These are phyloP conservation scores for Sungouiozyma ichnusensis DNA, from an alignment of 805 yeast genomes.

Conservation along the genomic window DNA sequence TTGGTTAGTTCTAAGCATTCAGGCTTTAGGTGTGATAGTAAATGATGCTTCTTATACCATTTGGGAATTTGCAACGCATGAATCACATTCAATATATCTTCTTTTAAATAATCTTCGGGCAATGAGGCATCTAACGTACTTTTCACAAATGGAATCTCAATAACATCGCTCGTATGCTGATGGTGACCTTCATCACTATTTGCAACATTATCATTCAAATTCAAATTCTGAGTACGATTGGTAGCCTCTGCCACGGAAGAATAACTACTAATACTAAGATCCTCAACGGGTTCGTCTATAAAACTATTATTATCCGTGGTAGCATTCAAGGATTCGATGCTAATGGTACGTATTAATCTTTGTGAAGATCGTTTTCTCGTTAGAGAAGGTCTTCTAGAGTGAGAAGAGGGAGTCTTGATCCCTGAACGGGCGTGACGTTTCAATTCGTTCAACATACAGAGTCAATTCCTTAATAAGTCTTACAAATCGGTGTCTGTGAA, in stretches of 20 bases:
- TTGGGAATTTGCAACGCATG: slow-evolving; percentile 58
- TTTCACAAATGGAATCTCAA: slow-evolving; percentile 39
- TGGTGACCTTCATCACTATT: background rate
- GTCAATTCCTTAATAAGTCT: too few species aligned
- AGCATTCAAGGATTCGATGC: slow-evolving; percentile 11
- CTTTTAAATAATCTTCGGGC: slow-evolving; percentile 77
- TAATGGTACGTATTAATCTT: slow-evolving; percentile 22
- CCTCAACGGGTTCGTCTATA: background rate
- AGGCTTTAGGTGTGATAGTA: slow-evolving; percentile 25
- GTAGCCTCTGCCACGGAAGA: background rate
- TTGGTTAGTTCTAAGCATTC: slow-evolving; percentile 45
- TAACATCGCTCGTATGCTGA: slow-evolving; percentile 16
- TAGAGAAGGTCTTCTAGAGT: slow-evolving; percentile 19
- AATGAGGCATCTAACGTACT: slow-evolving; percentile 63
- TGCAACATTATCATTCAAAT: background rate
- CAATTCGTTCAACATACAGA: slow-evolving; percentile 8
- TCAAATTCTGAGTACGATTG: background rate
- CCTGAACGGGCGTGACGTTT: slow-evolving; percentile 13
- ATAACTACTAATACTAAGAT: background rate
- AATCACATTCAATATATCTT: slow-evolving; percentile 59
- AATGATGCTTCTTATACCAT: slow-evolving; percentile 52
- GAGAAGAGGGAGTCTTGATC: slow-evolving; percentile 3
- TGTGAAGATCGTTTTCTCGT: slow-evolving; percentile 21
- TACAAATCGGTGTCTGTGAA: background rate
- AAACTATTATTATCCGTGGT: background rate